Base-by-base conservation (phyloP, 2,329 filamentous ascomycete species). In the Trichoderma oligosporum region DNA sequence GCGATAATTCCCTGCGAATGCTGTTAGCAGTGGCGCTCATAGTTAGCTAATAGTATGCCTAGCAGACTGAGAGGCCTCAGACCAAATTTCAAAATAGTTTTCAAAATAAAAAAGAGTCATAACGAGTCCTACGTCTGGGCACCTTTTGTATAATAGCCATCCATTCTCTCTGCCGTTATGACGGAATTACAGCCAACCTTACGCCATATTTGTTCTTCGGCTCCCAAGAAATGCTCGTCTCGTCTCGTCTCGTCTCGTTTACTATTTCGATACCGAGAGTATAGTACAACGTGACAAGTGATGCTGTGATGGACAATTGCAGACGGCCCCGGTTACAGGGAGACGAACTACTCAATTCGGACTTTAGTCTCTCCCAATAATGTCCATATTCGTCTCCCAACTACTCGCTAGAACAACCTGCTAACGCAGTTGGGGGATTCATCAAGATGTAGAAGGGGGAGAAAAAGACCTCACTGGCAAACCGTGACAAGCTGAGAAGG, bases 401-500 rank as follows among this genome's bases (percentile, higher is more conserved):
- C 33, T 33, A 31, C n/a, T 8, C 33, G 22, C 22, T 20, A 18
- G 14, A 9, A 12, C 27, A 14, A 31, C 16, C 31, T 38, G 12
- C 24, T 31, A 20, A 38, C 41, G 45, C 24, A n/a, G 42, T 11
- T 29, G 11, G 22, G 47, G 18, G 47, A 29, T 16, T 5, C 35
- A 20, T 33, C n/a, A 11, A 38, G 24, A 6, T 16, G 39, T 24
- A 22, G n/a, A 27, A 38, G n/a, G 12, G n/a, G n/a, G 33, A 38
- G 38, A 16, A 7, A 31, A 33, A 22, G 18, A 29, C 20, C 22
- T 38, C 7, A 12, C n/a, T 16, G 1, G 2, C 51, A 46, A 55
- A 20, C 52, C 52, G 33, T 55, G 52, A 18, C 41, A 27, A 46
- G 52, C 52, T 55, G 52, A 55, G 52, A 38, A 46, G 18, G 49